Base-by-base conservation (phyloP, 2,329 filamentous ascomycete species). In the Cercospora brassicicola region DNA sequence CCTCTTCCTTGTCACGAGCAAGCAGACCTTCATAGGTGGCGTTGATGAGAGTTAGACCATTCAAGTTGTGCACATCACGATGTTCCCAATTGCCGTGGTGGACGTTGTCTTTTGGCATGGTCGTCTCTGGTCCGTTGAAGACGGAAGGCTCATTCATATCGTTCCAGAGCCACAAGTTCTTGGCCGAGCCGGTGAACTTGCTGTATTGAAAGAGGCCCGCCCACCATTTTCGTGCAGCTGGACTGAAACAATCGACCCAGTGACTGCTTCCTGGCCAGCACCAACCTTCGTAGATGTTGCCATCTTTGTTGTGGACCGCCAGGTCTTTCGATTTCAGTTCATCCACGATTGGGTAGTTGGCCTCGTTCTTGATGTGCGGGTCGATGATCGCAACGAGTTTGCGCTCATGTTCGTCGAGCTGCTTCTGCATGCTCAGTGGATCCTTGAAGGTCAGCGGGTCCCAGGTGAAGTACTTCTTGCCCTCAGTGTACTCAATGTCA, bases 141-240 rank as follows among this genome's bases (percentile, higher is more conserved):
- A 99, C 95, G 0, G 95, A 98, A 0, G 95, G 95, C 82, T 99
- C 95, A 78, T 97, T 98, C 95, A 99, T 99, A 79, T 99, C 95
- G 79, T 99, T 99, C 95, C 95, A 99, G 75, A 99, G 88, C 80
- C 93, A 97, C 0, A 92, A 90, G 79, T 98, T 99, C 71, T 90
- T 85, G 74, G 90, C 86, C 1, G 93, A 93, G 59, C 93, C 94
- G 79, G 92, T 92, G 85, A 97, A 99, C 48, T 83, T 87, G 77
- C 92, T 89, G 73, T 96, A 98, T 75, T 91, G 90, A 86, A 96
- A 98, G 10, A 98, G 86, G 2, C 85, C 82, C 73, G 89, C 91
- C 94, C 95, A 99, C 95, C 95, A 99, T 69, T 91, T 88, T 64
- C 91, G 88, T 6, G 93, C 92, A 64, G 90, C 90, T n/a, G 94